A percentile compares a stretch with the other conserved stretches of the same genome.
Conservation (phyloP, 768 basidiomycete species). For the Chalciporus piperatus region DNA sequence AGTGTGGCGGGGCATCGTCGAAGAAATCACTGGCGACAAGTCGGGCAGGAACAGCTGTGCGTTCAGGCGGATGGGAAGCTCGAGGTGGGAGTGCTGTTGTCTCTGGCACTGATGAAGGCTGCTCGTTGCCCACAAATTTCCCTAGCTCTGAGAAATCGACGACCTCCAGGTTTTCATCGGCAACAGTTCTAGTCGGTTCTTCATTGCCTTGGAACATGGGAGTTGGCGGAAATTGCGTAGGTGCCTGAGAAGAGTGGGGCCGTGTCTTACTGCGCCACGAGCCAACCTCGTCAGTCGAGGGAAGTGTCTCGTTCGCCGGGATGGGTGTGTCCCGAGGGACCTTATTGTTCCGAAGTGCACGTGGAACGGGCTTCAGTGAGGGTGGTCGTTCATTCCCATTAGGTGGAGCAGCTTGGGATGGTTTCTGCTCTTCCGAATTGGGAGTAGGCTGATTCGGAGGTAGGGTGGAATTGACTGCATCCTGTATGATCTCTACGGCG, state of each 20-base stretch:
- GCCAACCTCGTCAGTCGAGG: slow-evolving; percentile 40
- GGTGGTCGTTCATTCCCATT: slow-evolving; percentile 32
- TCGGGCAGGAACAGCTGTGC: slow-evolving; percentile 35
- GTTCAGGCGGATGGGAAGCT: slow-evolving; percentile 17
- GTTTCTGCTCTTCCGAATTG: slow-evolving; percentile 4
- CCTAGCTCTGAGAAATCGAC: slow-evolving; percentile 78
- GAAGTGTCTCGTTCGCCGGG: slow-evolving; percentile 25
- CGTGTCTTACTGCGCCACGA: slow-evolving; percentile 64
- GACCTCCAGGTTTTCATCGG: slow-evolving; percentile 69
- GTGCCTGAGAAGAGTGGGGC: slow-evolving; percentile 26
- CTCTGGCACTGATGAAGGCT: slow-evolving; percentile 5
- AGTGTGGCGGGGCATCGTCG: slow-evolving; percentile 42
- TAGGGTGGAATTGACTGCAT: slow-evolving; percentile 37
- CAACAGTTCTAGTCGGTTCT: slow-evolving; percentile 38
- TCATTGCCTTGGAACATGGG: slow-evolving; percentile 34
- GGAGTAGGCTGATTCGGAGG: slow-evolving; percentile 1
- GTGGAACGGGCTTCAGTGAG: slow-evolving; percentile 31
- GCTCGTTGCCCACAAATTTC: slow-evolving; percentile 54
- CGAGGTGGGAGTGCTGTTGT: slow-evolving; percentile 18
- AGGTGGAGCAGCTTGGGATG: slow-evolving; percentile 2
- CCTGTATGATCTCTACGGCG: slow-evolving; percentile 45
- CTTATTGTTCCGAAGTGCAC: slow-evolving; percentile 18
- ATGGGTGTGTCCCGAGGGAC: slow-evolving; percentile 2
- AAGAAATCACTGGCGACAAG: slow-evolving; percentile 74
- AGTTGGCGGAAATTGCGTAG: slow-evolving; percentile 29